phyloP scores from a whole-genome alignment of 768 basidiomycete species.

The Phallus indusiatus region DNA sequence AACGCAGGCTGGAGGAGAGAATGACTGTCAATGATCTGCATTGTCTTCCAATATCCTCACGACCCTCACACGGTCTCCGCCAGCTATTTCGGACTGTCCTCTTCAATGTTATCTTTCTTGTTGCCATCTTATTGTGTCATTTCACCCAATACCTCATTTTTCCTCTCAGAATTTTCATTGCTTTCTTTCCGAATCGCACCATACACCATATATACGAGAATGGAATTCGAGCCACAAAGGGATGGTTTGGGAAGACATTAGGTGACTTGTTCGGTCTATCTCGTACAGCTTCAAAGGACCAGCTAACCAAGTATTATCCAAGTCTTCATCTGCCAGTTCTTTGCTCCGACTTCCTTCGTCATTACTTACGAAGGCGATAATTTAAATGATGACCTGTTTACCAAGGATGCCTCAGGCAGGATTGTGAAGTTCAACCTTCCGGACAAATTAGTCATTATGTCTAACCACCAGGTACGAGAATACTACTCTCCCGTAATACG shows the following conservation, averaged over 20 bases:
- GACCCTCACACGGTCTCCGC: constrained; percentile 19
- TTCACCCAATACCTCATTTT: constrained; percentile 63
- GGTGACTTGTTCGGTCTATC: constrained; percentile 37
- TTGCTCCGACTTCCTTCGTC: constrained; percentile 64
- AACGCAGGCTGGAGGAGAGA: background rate
- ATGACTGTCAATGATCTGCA: constrained; percentile 14
- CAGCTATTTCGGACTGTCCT: constrained; percentile 25
- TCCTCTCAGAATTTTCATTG: constrained; percentile 40
- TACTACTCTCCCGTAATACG: background rate
- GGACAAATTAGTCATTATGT: constrained; percentile 71
- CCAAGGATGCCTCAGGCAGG: constrained; percentile 46
- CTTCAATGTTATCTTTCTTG: constrained; percentile 49
- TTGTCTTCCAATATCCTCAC: constrained; percentile 23
- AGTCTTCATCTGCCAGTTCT: constrained; percentile 78
- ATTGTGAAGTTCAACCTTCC: constrained; percentile 61
- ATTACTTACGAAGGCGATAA: constrained; percentile 70
- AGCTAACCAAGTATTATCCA: background rate
- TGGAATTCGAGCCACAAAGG: constrained; percentile 75
- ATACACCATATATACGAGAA: constrained; percentile 51
- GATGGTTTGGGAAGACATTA: constrained; percentile 65
- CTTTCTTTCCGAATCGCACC: constrained; percentile 42
- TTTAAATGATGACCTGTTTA: constrained; percentile 42
- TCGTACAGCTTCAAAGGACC: constrained; percentile 3
- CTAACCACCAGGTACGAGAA: constrained; percentile 79
- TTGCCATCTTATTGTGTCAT: constrained; percentile 62